Percentiles rank a stretch among this genome's conserved stretches.
phyloP scores from a whole-genome alignment of 108 stramenopile genomes.

The Nitzschia inconspicua region DNA sequence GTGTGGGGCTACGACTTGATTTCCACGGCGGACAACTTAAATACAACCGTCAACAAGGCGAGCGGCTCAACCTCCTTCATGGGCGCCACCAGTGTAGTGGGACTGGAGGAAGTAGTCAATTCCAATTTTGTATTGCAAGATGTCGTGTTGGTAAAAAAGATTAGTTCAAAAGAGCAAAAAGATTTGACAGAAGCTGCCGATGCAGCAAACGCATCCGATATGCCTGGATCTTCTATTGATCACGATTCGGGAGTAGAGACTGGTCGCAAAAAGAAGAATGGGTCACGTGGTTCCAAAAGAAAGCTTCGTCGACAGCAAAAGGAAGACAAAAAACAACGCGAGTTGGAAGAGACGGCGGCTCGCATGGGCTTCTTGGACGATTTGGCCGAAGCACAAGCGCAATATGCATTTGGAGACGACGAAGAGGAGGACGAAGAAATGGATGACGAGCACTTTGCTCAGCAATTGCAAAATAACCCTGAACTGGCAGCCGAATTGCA shows the following conservation, averaged over 20 bases:
- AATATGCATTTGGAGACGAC: conserved; percentile 13
- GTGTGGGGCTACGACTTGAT: conserved; percentile 95
- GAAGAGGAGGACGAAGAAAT: conserved; percentile 33
- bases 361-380: conserved; percentile 85
- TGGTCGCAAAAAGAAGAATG: conserved; percentile 19
- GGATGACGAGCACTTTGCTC: conserved; percentile 25
- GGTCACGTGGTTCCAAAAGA: conserved; percentile 51
- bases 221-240: background rate
- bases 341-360: conserved; percentile 65
- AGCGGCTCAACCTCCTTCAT: conserved; percentile 27
- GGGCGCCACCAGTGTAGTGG: conserved; percentile 21
- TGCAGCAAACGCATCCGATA: background rate
- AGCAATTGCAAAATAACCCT: conserved; percentile 47
- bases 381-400: conserved; percentile 21
- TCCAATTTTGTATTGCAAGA: conserved; percentile 82
- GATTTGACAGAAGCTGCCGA: conserved; percentile 7
- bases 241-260: conserved; percentile 22
- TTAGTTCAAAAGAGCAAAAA: conserved; percentile 30
- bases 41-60: conserved; percentile 10
- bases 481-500: conserved; percentile 65
- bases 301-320: conserved; percentile 50
- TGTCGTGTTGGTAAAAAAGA: conserved; percentile 94
- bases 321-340: conserved; percentile 65
- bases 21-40: conserved; percentile 9
- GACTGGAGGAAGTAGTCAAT: conserved; percentile 31